These are phyloP conservation scores for Lotmaria passim DNA, from an alignment of 208 protist species.

Conservation along the genomic window DNA sequence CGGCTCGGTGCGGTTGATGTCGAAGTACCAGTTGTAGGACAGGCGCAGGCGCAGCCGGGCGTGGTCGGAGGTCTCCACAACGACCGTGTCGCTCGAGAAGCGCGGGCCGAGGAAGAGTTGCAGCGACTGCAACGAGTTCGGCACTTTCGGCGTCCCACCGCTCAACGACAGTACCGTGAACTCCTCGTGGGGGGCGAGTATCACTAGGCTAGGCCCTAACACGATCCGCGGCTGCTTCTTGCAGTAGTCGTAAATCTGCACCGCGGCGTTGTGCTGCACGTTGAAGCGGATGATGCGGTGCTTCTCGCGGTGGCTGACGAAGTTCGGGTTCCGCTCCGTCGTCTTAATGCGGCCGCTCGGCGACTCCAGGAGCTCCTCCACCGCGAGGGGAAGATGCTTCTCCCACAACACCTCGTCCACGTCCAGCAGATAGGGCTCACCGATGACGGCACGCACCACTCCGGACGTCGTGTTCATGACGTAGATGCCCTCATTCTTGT, in stretches of 20 bases:
- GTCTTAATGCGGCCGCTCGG: conserved; percentile 50
- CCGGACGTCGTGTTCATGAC: conserved; percentile 93
- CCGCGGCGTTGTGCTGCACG: conserved; percentile 95
- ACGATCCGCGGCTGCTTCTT: conserved; percentile 90
- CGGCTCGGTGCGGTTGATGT: conserved; percentile 59
- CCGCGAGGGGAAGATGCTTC: conserved; percentile 88
- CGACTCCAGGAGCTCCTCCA: conserved; percentile 92
- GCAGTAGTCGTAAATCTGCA: conserved; percentile 97
- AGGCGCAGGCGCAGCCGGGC: conserved; percentile 93
- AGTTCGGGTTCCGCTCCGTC: conserved; percentile 32
- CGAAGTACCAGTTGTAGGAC: conserved; percentile 98
- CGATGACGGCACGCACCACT: conserved; percentile 87
- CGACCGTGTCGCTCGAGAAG: conserved; percentile 94
- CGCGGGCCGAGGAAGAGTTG: conserved; percentile 95
- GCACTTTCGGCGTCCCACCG: conserved; percentile 93
- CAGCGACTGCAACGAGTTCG: conserved; percentile 92
- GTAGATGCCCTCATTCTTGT: conserved; percentile 98
- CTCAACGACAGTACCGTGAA: conserved; percentile 95
- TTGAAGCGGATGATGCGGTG: conserved; percentile 94
- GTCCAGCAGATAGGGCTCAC: conserved; percentile 93
- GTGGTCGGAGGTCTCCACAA: conserved; percentile 97
- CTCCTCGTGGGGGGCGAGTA: conserved; percentile 95
- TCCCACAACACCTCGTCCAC: conserved; percentile 95
- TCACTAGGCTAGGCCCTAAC: conserved; percentile 94
- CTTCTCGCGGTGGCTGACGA: conserved; percentile 48